These are phyloP conservation scores for Penicillium mononematosum DNA, from an alignment of 495 filamentous ascomycete genomes.

Conservation along the genomic window DNA sequence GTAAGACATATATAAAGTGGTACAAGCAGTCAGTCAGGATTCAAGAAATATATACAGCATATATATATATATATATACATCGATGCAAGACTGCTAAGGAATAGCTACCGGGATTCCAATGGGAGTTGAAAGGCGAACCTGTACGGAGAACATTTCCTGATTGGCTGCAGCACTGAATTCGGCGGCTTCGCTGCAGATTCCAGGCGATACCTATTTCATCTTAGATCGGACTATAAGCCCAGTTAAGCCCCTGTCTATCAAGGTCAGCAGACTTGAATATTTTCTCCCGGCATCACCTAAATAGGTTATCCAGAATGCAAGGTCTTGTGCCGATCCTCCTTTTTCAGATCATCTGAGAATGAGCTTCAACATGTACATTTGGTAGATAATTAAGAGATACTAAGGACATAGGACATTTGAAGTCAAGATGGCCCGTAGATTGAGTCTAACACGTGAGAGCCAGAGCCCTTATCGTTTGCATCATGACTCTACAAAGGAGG, in stretches of 20 bases:
- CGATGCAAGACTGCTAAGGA: not conserved
- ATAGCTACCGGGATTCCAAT: not conserved
- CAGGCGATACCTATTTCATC: slow-evolving; percentile 22
- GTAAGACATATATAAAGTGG: not conserved
- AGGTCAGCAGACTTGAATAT: slow-evolving; percentile 28
- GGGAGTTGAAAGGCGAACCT: not conserved
- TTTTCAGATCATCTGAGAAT: slow-evolving; percentile 9
- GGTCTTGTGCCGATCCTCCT: slow-evolving; percentile 11
- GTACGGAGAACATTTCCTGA: slow-evolving; percentile 1
- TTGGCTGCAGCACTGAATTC: slow-evolving; percentile 15
- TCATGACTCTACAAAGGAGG: slow-evolving; percentile 1
- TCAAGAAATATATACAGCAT: not conserved
- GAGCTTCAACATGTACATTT: slow-evolving; percentile 3
- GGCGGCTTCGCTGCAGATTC: slow-evolving; percentile 23
- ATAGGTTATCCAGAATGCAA: slow-evolving; percentile 18
- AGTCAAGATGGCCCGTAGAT: slow-evolving; percentile 2
- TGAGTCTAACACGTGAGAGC: slow-evolving; percentile 24
- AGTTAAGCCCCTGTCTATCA: slow-evolving; percentile 16
- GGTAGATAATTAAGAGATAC: no score
- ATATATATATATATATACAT: no score
- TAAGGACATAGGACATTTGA: no score
- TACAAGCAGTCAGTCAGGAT: not conserved
- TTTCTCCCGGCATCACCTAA: slow-evolving; percentile 25
- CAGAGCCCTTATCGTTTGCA: slow-evolving; percentile 29
- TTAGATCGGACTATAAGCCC: slow-evolving; percentile 12